Conservation (phyloP, 176 grass and related monocot genomes). For the Carex parvula region DNA sequence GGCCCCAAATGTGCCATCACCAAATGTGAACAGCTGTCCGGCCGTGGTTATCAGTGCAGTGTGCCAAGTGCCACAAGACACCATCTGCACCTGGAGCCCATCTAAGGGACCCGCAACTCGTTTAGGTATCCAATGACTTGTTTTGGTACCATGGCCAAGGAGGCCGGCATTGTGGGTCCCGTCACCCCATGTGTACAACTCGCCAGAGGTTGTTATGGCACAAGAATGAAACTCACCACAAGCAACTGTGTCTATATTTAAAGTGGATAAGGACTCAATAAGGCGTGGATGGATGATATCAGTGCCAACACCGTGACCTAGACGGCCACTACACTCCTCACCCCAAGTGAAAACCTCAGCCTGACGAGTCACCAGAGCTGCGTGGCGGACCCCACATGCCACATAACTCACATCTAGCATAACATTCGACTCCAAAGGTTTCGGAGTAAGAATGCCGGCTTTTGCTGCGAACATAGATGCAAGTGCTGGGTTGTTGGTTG, state of each 20-base stretch:
- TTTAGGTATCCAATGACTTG: slow-evolving; percentile 96
- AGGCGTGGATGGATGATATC: slow-evolving; percentile 64
- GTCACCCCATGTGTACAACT: slow-evolving; percentile 98
- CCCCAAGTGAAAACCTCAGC: slow-evolving; percentile 94
- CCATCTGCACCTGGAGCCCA: slow-evolving; percentile 64
- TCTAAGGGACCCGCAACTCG: slow-evolving; percentile 88
- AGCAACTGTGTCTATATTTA: slow-evolving; percentile 62
- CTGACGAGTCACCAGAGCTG: slow-evolving; percentile 79
- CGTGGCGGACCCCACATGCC: slow-evolving; percentile 81
- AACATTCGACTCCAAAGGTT: slow-evolving; percentile 94
- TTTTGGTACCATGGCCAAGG: slow-evolving; percentile 86
- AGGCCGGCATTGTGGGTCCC: slow-evolving; percentile 86
- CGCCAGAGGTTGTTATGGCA: slow-evolving; percentile 65
- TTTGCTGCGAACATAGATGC: slow-evolving; percentile 26
- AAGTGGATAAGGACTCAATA: slow-evolving; percentile 68
- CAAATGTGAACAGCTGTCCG: slow-evolving; percentile 88
- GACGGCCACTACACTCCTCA: slow-evolving; percentile 74
- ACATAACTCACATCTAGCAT: slow-evolving; percentile 88
- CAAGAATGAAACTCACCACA: slow-evolving; percentile 98
- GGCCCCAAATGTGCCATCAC: slow-evolving; percentile 92
- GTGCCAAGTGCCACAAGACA: slow-evolving; percentile 97
- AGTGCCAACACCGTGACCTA: slow-evolving; percentile 73
- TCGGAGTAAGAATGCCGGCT: slow-evolving; percentile 71
- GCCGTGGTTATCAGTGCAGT: slow-evolving; percentile 72
- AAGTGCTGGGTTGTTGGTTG: slow-evolving; percentile 26